Percentiles rank a stretch among this genome's conserved stretches.
phyloP scores from a whole-genome alignment of 495 filamentous ascomycete species.

The Neurospora sp. region DNA sequence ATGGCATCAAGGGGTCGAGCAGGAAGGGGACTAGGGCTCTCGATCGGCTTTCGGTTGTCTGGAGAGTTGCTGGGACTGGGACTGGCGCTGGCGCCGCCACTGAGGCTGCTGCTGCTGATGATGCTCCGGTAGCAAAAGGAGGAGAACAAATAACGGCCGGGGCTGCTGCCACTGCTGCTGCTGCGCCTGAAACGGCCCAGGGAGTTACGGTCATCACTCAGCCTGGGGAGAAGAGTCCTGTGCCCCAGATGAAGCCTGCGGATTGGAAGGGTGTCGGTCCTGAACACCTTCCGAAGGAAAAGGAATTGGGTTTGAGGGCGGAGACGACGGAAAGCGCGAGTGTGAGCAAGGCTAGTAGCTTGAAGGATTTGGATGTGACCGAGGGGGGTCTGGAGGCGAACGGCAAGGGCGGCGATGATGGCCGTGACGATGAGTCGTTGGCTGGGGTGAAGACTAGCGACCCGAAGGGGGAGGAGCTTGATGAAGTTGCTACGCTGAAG shows the following conservation, averaged over 20 bases:
- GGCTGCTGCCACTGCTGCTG: background rate
- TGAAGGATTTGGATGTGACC: slow-evolving; percentile 19
- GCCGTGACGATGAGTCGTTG: slow-evolving; percentile 13
- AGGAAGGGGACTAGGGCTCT: slow-evolving; percentile 72
- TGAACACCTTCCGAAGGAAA: slow-evolving; percentile 36
- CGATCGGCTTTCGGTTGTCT: slow-evolving; percentile 80
- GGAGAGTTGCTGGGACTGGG: slow-evolving; percentile 35
- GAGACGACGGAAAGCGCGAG: slow-evolving; percentile 49
- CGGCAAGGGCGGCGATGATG: background rate
- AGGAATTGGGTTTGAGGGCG: slow-evolving; percentile 55
- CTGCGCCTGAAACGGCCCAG: slow-evolving; percentile 12
- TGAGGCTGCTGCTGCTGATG: slow-evolving; percentile 5
- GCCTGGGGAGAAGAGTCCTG: slow-evolving; percentile 50
- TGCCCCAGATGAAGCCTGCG: slow-evolving; percentile 55
- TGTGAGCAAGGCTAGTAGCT: slow-evolving; percentile 52
- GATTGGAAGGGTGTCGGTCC: slow-evolving; percentile 56
- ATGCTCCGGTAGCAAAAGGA: background rate
- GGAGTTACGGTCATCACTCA: slow-evolving; percentile 36
- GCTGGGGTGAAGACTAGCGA: slow-evolving; percentile 22
- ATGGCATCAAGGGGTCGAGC: slow-evolving; percentile 64
- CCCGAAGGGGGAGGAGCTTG: slow-evolving; percentile 21
- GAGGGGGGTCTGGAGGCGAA: background rate
- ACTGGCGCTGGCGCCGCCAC: background rate
- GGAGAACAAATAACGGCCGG: slow-evolving; percentile 4
- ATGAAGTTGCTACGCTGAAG: slow-evolving; percentile 2